Evolutionary conservation across 2,329 filamentous ascomycete genomes (phyloP), one percentile per base, ranked within the genome.

Genomic region (Epichloe bromicola): DNA sequence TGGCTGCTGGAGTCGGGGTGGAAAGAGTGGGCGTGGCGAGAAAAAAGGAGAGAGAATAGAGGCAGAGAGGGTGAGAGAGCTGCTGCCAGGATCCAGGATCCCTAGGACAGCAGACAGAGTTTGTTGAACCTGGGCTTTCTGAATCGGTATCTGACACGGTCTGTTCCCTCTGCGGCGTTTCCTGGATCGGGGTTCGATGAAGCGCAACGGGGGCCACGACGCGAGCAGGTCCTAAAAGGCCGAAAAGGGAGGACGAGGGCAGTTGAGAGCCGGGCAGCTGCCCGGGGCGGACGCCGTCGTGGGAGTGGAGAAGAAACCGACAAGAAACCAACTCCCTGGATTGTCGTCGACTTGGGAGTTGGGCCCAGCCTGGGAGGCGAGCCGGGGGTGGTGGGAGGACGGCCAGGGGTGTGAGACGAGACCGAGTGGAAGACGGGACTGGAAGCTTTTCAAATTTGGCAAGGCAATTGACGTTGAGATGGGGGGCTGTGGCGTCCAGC

Each of bases 1-100:
- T 66, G 61, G 46, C 36, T 64, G 46, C 36, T 64, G 63, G 62
- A 63, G 61, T 58, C 19, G 46, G 37, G 49, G 41, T 34, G 34
- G 26, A 54, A 54, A 51, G 51, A 48, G 51, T 51, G 50, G 50
- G 47, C 26, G 38, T 41, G 47, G 38, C 46, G 46, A 14, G 15
- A 34, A 12, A 38, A 26, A 20, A 10, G 5, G 20, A 4, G 15
- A 40, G 14, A 46, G 26, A 26, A 26, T 46, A 42, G 43, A 48
- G 34, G 23, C 49, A 37, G 10, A 23, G 19, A 42, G 15, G 30
- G 52, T 43, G 50, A 41, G 8, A n/a, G 14, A 39, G n/a, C 26
- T 34, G 23, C 47, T 38, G 19, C 51, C 48, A 49, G 47, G 47
- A n/a, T 46, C 51, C 48, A 49, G 47, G 43, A n/a, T 46, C n/a